Evolutionary conservation across 495 filamentous ascomycete species (phyloP).

Genomic region (Penicillium lagena): DNA sequence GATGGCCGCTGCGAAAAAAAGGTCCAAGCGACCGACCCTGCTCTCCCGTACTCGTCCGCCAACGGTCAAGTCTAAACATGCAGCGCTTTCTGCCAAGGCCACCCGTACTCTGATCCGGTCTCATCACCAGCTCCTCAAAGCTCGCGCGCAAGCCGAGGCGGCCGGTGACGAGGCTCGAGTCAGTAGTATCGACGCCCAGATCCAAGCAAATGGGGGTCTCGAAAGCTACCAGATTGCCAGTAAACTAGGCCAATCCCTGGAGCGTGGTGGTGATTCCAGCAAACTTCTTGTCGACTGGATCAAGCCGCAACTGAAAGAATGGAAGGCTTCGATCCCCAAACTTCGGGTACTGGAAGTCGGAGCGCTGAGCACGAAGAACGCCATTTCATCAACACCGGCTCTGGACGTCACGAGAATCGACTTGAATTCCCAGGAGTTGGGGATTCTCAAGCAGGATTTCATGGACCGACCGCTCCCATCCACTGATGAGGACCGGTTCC

Average conservation of each 20-base stretch:
- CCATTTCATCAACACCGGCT: constrained; percentile 61
- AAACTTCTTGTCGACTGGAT: constrained; percentile 85
- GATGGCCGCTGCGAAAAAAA: constrained; percentile 15
- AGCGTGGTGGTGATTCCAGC: constrained; percentile 88
- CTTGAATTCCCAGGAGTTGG: constrained; percentile 73
- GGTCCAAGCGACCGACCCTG: constrained; percentile 35
- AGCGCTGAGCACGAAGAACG: constrained; percentile 77
- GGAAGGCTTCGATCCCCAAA: constrained; percentile 18
- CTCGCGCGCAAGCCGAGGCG: constrained; percentile 57
- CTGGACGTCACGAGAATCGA: constrained; percentile 85
- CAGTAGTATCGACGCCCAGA: constrained; percentile 49
- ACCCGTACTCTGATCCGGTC: constrained; percentile 76
- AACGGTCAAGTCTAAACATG: constrained; percentile 38
- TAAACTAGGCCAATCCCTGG: constrained; percentile 73
- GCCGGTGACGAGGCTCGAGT: constrained; percentile 54
- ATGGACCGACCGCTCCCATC: constrained; percentile 77
- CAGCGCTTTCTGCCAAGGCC: constrained; percentile 68
- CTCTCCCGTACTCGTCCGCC: constrained; percentile 70
- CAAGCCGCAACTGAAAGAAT: constrained; percentile 29
- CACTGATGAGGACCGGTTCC: constrained; percentile 58
- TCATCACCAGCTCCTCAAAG: constrained; percentile 81
- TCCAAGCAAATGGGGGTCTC: constrained; percentile 68
- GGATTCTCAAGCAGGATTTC: constrained; percentile 85
- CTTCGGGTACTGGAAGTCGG: constrained; percentile 81
- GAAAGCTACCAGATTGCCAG: constrained; percentile 84